These are phyloP conservation scores for Suillus decipiens DNA, from an alignment of 768 basidiomycete species.

Conservation along the genomic window DNA sequence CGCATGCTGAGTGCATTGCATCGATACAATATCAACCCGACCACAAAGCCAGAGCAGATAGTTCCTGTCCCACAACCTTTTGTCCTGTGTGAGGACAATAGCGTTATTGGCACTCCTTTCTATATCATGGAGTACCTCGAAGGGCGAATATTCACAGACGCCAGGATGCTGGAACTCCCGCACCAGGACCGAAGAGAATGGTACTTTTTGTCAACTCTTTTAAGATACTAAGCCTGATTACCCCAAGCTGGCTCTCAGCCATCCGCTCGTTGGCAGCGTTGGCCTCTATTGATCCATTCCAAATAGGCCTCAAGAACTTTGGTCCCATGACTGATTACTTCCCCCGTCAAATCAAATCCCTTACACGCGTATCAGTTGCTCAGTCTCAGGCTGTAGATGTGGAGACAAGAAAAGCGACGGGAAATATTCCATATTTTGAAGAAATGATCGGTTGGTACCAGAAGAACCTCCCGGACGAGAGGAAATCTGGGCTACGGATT, in stretches of 20 bases:
- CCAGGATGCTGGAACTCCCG: constrained; percentile 68
- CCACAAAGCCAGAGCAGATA: constrained; percentile 47
- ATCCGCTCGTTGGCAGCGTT: constrained; percentile 70
- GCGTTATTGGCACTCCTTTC: constrained; percentile 85
- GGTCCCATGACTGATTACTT: constrained; percentile 83
- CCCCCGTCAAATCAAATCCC: constrained; percentile 89
- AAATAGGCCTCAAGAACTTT: constrained; percentile 68
- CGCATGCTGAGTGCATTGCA: constrained; percentile 77
- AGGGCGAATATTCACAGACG: constrained; percentile 91
- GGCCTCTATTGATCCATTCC: constrained; percentile 60
- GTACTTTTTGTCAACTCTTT: constrained; percentile 39
- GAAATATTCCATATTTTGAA: constrained; percentile 74
- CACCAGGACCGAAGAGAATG: constrained; percentile 67
- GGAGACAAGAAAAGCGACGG: constrained; percentile 59
- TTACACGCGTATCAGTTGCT: constrained; percentile 76
- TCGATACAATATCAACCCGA: constrained; percentile 59
- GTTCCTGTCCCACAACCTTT: constrained; percentile 89
- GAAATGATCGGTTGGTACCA: constrained; percentile 79
- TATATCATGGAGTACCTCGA: constrained; percentile 97
- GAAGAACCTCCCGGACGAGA: constrained; percentile 74
- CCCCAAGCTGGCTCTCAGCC: constrained; percentile 73
- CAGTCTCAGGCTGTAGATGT: constrained; percentile 72
- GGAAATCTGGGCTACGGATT: constrained; percentile 73
- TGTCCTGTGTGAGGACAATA: constrained; percentile 75
- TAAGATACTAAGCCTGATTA: not conserved